Evolutionary conservation across 306 rosid genomes (phyloP), one percentile per base, ranked within the genome.

Genomic region (Fragaria ananassa): DNA sequence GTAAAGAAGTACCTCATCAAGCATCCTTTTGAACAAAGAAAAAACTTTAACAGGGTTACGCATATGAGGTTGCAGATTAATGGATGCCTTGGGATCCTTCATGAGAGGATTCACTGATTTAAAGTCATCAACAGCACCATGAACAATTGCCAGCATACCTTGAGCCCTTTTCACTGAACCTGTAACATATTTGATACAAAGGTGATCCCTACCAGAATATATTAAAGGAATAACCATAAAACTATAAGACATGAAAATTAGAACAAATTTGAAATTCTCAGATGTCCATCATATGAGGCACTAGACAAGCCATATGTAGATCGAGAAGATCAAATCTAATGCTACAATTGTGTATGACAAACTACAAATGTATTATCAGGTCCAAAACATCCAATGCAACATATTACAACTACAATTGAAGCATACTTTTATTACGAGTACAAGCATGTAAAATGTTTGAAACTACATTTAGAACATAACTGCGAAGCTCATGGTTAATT

Each of bases 141-240:
- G 97, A 25, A 76, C 5, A 71, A 90, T 87, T 57, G 44, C 87
- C 77, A 87, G 72, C 17, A 54, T 29, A 49, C 86, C 35, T 23
- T 64, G 74, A 63, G 84, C 84, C 83, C 85, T 87, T 87, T 92
- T 95, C 82, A 95, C 91, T 4, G 83, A 45, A 82, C 95, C 98
- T 95, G 90, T 68, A 69, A 81, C 64, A 68, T 35, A 78, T 61
- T 69, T 80, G 63, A 74, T 42, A 44, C 34, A n/a, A 51, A 34
- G 46, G 46, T 8, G 29, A 71, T 39, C 42, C 71, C 54, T 58
- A 53, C 19, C 17, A 69, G 50, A 67, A 51, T 67, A 50, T 75
- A 54, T 56, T 34, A 65, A 62, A 83, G 23, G 9, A 45, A 56
- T 35, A 75, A 66, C 34, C 72, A 74, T 15, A 77, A 75, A 4